Evolutionary conservation across 2,329 filamentous ascomycete species (phyloP), one percentile per base, ranked within the genome.

Genomic region (Hypoxylon sp.): DNA sequence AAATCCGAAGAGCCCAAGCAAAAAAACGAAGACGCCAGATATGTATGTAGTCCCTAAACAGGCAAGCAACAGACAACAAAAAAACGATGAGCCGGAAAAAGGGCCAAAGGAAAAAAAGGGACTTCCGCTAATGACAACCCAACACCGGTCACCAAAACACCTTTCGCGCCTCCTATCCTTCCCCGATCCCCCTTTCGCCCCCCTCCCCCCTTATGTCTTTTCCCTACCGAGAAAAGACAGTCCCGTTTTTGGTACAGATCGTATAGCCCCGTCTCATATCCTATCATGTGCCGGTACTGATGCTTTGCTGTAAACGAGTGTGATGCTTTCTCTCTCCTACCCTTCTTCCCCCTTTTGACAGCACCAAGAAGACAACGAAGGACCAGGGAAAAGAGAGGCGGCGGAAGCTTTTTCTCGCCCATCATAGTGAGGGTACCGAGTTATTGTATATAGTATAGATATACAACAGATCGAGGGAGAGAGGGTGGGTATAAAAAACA

Each of bases 91-190:
- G 31, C 43, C 43, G 18, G 46, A 37, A 54, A 29, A 51, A 29
- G 33, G 52, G 47, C 55, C 29, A 33, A 46, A 45, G 4, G 4
- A 21, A 29, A n/a, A 43, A 20, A 18, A 21, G 21, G 37, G 48
- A 20, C 50, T 58, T 55, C 42, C 58, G 37, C 42, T 15, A 15
- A n/a, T 46, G 29, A 47, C 45, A 60, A 27, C 54, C 7, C 18
- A 48, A 60, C 53, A 58, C 58, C 48, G 40, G 43, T 56, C 51
- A 53, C 59, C 59, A 48, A n/a, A 53, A 62, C 59, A 62, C 59
- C 59, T 52, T 55, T 42, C 55, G 55, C 58, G 55, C 43, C 41
- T 24, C 4, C 40, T 23, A 17, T 9, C 20, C 40, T 13, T 2
- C n/a, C 4, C 40, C 21, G n/a, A 3, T 24, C 21, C 15, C 26